Evolutionary conservation across 192 early-diverging fungal genomes (phyloP).

Genomic region (Diversispora eburnea): DNA sequence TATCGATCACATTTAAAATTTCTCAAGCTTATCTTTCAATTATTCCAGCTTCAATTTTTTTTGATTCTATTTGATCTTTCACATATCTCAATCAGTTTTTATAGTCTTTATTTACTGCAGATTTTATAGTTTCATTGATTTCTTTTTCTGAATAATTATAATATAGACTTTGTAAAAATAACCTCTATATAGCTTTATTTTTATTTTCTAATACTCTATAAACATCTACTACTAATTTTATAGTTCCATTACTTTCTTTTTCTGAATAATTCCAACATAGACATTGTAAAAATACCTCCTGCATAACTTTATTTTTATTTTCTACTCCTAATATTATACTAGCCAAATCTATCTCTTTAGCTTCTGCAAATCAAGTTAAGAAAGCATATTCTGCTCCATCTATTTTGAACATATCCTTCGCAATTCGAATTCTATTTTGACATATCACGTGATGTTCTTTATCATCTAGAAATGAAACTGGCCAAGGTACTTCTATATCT

Average conservation of each 20-base stretch:
- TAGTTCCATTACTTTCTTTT: neutral
- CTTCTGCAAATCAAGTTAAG: slow-evolving; percentile 16
- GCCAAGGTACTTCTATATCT: slow-evolving; percentile 22
- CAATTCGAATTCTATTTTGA: slow-evolving; percentile 22
- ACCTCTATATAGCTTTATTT: neutral
- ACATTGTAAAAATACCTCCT: no score
- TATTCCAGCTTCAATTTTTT: neutral
- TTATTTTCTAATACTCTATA: neutral
- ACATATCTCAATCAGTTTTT: no score
- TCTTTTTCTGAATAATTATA: neutral
- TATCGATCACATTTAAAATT: slow-evolving; percentile 24
- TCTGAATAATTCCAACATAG: neutral
- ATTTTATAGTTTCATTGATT: neutral
- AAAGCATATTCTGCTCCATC: slow-evolving; percentile 21
- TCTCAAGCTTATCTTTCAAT: slow-evolving; percentile 2
- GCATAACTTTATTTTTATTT: neutral
- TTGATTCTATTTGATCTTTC: no score
- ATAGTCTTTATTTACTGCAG: no score
- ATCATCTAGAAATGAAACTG: slow-evolving; percentile 17
- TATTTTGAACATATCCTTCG: slow-evolving; percentile 24
- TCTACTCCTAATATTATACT: no score
- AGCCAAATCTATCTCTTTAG: neutral
- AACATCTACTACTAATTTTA: no score
- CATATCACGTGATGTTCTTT: slow-evolving; percentile 5
- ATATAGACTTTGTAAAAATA: no score